These are phyloP conservation scores for Barnettozyma siamensis DNA, from an alignment of 805 yeast species.

Conservation along the genomic window DNA sequence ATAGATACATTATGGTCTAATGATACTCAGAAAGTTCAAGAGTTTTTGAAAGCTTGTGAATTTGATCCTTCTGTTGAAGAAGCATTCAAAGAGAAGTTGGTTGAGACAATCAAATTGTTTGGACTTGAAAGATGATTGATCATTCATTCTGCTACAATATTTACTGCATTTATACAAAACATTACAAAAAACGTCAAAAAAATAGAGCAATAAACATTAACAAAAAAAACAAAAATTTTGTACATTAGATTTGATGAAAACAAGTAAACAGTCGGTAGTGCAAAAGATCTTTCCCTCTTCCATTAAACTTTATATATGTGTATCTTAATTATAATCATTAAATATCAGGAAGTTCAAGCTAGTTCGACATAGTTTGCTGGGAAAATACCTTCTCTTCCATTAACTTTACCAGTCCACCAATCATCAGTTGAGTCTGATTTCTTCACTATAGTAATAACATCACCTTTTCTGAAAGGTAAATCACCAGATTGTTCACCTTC, in stretches of 20 bases:
- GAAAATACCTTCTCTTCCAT: conserved; percentile 84
- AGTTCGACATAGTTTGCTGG: conserved; percentile 96
- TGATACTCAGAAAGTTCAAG: conserved; percentile 16
- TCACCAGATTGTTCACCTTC: conserved; percentile 94
- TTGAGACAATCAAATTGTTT: conserved; percentile 19
- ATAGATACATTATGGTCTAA: conserved; percentile 31
- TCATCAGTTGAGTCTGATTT: conserved; percentile 87
- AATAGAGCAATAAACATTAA: too few species aligned
- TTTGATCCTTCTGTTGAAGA: conserved; percentile 11
- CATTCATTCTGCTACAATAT: too few species aligned
- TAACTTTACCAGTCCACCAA: conserved; percentile 97
- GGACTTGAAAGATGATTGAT: conserved; percentile 20
- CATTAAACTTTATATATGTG: too few species aligned
- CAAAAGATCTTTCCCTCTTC: too few species aligned
- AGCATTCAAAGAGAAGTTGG: conserved; percentile 12
- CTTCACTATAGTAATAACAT: conserved; percentile 78
- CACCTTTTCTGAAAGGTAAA: conserved; percentile 90
- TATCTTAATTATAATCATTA: too few species aligned
- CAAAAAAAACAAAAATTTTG: too few species aligned
- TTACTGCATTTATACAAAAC: background rate
- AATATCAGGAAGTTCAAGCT: conserved; percentile 22
- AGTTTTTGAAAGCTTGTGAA: conserved; percentile 12
- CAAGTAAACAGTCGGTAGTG: too few species aligned
- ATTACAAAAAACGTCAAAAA: background rate
- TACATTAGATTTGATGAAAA: too few species aligned